These are phyloP conservation scores for Penicillium sp. DNA, from an alignment of 2,329 filamentous ascomycete genomes.

Conservation along the genomic window DNA sequence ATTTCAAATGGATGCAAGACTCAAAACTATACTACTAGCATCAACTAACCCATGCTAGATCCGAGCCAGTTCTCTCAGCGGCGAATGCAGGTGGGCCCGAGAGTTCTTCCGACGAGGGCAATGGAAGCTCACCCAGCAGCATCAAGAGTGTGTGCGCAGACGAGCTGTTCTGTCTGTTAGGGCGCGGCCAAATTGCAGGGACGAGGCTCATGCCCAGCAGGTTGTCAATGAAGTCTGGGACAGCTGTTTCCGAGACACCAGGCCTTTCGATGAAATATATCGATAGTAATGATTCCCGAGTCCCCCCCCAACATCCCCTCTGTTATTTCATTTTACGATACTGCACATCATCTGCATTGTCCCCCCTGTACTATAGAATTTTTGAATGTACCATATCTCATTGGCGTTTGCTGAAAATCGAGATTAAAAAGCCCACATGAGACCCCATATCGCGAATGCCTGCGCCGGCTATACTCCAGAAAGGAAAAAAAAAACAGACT, in stretches of 20 bases:
- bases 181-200: conserved; percentile 74
- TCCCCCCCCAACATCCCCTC: too few relatives aligned
- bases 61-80: conserved; percentile 84
- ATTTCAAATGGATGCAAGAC: too few relatives aligned
- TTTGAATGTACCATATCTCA: conserved; percentile 26
- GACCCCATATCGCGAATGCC: conserved; percentile 16
- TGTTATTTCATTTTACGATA: neutral
- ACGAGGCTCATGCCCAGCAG: conserved; percentile 79
- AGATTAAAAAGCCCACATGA: conserved; percentile 21
- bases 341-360: conserved; percentile 6
- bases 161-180: conserved; percentile 77
- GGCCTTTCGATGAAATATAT: conserved; percentile 97
- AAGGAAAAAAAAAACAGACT: conserved; percentile 12
- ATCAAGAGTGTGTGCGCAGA: conserved; percentile 85
- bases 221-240: conserved; percentile 98
- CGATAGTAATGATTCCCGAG: conserved; percentile 46
- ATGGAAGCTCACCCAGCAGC: conserved; percentile 84
- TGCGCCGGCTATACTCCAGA: conserved; percentile 12
- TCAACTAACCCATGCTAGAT: conserved; percentile 57
- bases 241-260: conserved; percentile 88
- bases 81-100: conserved; percentile 85
- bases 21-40: too few relatives aligned
- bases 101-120: conserved; percentile 83
- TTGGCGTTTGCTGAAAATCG: conserved; percentile 15
- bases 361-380: conserved; percentile 21